Evolutionary conservation across 495 filamentous ascomycete species (phyloP).

Genomic region (Podospora conica): DNA sequence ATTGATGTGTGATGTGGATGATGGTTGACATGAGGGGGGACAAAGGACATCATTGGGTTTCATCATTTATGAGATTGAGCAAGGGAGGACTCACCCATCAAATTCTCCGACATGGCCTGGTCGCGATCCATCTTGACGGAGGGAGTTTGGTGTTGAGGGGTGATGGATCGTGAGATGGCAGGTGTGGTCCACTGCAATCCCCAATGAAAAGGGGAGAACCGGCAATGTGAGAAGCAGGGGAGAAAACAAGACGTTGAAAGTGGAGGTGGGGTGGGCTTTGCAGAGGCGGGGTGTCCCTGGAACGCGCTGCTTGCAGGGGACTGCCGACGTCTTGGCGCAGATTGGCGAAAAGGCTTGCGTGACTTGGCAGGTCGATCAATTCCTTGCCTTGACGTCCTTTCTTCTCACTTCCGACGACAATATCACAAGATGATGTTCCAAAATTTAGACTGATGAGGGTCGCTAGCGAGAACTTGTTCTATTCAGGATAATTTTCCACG

Average conservation of each 20-base stretch:
- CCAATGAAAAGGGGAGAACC: background rate
- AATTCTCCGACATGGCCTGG: constrained; percentile 6
- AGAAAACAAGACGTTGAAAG: background rate
- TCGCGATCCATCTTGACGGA: constrained; percentile 8
- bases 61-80: background rate
- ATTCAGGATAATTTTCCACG: too few species aligned
- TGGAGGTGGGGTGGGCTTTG: background rate
- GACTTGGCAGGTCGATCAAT: background rate
- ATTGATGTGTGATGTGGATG: background rate
- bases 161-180: background rate
- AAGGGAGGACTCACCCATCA: constrained; percentile 6
- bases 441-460: too few species aligned
- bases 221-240: background rate
- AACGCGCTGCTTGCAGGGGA: background rate
- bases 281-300: background rate
- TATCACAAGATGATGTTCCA: too few species aligned
- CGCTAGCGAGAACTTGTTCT: too few species aligned
- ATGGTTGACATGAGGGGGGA: background rate
- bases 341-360: background rate
- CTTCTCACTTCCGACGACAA: too few species aligned
- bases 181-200: background rate
- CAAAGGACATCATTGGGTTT: background rate
- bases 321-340: background rate
- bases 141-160: too few species aligned
- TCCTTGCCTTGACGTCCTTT: background rate